Percentiles rank a stretch among this genome's conserved stretches.
Conservation (phyloP, 129 eudicot genomes). For the Helichrysum umbraculigerum region DNA sequence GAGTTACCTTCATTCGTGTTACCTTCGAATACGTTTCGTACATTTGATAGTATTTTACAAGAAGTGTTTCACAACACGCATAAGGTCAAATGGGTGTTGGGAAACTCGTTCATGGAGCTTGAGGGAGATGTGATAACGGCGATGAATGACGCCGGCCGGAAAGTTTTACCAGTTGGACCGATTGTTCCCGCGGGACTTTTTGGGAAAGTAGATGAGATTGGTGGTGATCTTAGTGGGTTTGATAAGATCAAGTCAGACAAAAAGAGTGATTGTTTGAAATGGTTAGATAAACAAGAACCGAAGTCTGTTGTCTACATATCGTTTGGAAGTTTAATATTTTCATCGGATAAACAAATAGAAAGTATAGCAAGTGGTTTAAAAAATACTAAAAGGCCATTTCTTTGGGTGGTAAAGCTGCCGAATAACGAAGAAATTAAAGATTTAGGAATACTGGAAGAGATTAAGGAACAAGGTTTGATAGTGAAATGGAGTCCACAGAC, state of each 20-base stretch:
- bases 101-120: conserved; percentile 47
- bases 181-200: conserved; percentile 31
- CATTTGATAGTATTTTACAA: conserved; percentile 13
- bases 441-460: conserved; percentile 19
- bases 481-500: conserved; percentile 54
- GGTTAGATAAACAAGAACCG: conserved; percentile 38
- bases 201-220: conserved; percentile 9
- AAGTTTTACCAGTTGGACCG: conserved; percentile 49
- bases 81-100: conserved; percentile 42
- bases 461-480: conserved; percentile 36
- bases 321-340: conserved; percentile 39
- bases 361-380: conserved; percentile 33
- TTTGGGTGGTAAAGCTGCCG: conserved; percentile 40
- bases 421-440: conserved; percentile 6
- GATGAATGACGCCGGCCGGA: conserved; percentile 22
- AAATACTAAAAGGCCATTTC: conserved; percentile 29
- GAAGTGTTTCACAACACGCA: conserved; percentile 30
- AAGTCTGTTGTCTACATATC: conserved; percentile 50
- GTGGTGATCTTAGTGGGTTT: conserved; percentile 20
- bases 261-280: conserved; percentile 32
- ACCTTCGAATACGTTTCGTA: conserved; percentile 38
- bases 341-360: conserved; percentile 26
- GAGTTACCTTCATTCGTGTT: conserved; percentile 57
- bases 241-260: conserved; percentile 9
- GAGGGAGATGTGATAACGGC: conserved; percentile 39